These are phyloP conservation scores for Physcia stellaris DNA, from an alignment of 495 filamentous ascomycete species.

Conservation along the genomic window DNA sequence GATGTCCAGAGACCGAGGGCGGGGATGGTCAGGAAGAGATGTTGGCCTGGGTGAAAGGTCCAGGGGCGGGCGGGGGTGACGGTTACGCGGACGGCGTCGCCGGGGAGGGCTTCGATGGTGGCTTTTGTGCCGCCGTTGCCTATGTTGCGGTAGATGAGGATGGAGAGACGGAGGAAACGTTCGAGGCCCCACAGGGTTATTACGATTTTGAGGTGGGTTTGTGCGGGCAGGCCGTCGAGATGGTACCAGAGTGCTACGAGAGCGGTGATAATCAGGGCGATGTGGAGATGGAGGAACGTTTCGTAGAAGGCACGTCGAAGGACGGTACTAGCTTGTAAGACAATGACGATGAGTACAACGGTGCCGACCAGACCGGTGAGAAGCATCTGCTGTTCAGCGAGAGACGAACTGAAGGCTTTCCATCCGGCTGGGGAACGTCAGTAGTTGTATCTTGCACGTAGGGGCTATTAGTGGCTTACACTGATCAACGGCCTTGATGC, in stretches of 20 bases:
- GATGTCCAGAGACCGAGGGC: conserved; percentile 66
- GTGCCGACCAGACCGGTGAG: conserved; percentile 36
- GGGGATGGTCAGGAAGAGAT: conserved; percentile 76
- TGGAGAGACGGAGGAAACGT: conserved; percentile 51
- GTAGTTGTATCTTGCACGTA: conserved; percentile 5
- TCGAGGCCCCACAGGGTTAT: conserved; percentile 69
- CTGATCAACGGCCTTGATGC: conserved; percentile 51
- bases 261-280: conserved; percentile 47
- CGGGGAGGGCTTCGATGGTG: conserved; percentile 60
- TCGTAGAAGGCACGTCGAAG: conserved; percentile 93
- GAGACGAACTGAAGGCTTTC: conserved; percentile 33
- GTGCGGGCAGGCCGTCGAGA: conserved; percentile 47
- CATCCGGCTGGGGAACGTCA: conserved; percentile 38
- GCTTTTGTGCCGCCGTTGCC: conserved; percentile 52
- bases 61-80: conserved; percentile 65
- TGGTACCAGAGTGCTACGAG: conserved; percentile 62
- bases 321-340: conserved; percentile 51
- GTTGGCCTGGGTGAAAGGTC: conserved; percentile 68
- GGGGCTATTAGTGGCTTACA: conserved; percentile 16
- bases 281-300: conserved; percentile 76
- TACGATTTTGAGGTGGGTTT: conserved; percentile 51
- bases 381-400: conserved; percentile 43
- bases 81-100: conserved; percentile 72
- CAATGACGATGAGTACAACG: conserved; percentile 43
- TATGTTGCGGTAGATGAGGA: conserved; percentile 59